Conservation (phyloP, 306 rosid species). For the Quercus variabilis region DNA sequence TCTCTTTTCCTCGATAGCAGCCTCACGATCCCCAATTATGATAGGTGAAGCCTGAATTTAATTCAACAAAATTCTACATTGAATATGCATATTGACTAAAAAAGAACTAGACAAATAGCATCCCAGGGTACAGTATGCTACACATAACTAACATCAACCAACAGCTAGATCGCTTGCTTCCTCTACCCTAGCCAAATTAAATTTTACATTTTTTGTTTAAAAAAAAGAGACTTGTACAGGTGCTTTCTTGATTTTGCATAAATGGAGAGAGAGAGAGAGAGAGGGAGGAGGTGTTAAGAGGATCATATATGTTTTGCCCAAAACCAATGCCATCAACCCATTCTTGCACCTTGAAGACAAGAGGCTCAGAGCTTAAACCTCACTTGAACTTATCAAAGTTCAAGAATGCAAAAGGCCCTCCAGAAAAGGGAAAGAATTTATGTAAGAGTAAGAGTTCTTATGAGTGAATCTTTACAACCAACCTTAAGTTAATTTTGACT, state of each 20-base stretch:
- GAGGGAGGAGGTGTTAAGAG: background rate
- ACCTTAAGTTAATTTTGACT: no score
- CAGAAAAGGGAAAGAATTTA: no score
- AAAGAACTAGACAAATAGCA: background rate
- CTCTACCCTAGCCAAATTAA: background rate
- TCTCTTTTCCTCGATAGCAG: slow-evolving; percentile 88
- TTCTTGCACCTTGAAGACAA: background rate
- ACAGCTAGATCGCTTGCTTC: background rate
- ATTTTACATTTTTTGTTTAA: background rate
- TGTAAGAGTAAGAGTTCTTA: no score
- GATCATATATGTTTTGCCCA: background rate
- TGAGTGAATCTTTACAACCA: no score
- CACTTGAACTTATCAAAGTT: background rate
- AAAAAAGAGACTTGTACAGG: background rate
- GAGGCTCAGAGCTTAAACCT: background rate
- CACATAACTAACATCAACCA: background rate
- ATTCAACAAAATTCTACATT: slow-evolving; percentile 20
- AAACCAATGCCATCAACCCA: background rate
- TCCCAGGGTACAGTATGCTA: background rate
- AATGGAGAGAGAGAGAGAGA: background rate
- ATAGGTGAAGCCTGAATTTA: slow-evolving; percentile 73
- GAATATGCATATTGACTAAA: background rate
- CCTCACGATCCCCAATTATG: slow-evolving; percentile 65
- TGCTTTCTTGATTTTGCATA: background rate
- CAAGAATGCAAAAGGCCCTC: no score